Evolutionary conservation across 2,329 filamentous ascomycete genomes (phyloP).

Genomic region (Fusarium globosum): DNA sequence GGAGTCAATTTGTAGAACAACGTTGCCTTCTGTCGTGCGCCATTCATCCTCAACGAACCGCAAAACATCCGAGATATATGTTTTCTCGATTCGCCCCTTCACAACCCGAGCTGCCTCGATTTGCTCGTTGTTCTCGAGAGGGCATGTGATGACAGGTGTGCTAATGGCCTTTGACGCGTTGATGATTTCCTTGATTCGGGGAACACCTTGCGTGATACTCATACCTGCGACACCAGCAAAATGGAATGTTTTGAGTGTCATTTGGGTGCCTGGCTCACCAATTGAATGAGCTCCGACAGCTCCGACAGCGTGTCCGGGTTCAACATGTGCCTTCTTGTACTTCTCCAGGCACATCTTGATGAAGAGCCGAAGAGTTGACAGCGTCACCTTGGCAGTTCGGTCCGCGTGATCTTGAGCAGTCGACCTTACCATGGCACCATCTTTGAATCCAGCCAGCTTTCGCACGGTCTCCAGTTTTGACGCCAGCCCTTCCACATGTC

Average conservation of each 20-base stretch:
- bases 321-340: slow-evolving; percentile 89
- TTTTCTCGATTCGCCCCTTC: slow-evolving; percentile 95
- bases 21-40: slow-evolving; percentile 78
- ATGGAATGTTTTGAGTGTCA: slow-evolving; percentile 99
- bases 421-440: slow-evolving; percentile 34
- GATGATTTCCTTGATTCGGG: slow-evolving; percentile 99
- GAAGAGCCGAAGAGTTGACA: slow-evolving; percentile 78
- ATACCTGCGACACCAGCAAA: slow-evolving; percentile 99
- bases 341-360: slow-evolving; percentile 86
- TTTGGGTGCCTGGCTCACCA: slow-evolving; percentile 97
- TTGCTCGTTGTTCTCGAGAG: slow-evolving; percentile 78
- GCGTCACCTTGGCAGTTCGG: slow-evolving; percentile 85
- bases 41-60: slow-evolving; percentile 88
- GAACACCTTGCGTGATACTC: slow-evolving; percentile 99
- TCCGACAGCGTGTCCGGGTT: slow-evolving; percentile 95
- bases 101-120: slow-evolving; percentile 88
- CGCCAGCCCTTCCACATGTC: slow-evolving; percentile 74
- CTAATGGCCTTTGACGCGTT: slow-evolving; percentile 95
- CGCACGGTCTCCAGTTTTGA: slow-evolving; percentile 68
- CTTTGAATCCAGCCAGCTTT: slow-evolving; percentile 56
- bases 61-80: slow-evolving; percentile 84
- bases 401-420: slow-evolving; percentile 67
- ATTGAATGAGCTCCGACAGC: slow-evolving; percentile 98
- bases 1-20: slow-evolving; percentile 85
- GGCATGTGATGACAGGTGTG: slow-evolving; percentile 92